A percentile compares a stretch with the other conserved stretches of the same genome.
Evolutionary conservation across 1,284 basidiomycete species (phyloP).

Genomic region (Tylopilus microsporus): DNA sequence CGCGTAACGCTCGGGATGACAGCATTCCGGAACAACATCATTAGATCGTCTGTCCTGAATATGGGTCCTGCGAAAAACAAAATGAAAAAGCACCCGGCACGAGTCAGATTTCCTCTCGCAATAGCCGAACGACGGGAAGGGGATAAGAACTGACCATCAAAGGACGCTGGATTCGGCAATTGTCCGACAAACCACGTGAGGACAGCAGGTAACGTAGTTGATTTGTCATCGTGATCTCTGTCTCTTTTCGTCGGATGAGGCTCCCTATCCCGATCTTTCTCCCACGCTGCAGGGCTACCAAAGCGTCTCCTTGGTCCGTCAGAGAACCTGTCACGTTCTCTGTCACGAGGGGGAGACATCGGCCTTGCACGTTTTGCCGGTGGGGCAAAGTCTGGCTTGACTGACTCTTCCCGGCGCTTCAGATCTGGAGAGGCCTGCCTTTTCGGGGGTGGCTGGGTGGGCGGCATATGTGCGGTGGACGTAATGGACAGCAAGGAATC

Average conservation of each 20-base stretch:
- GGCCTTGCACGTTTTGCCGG: constrained; percentile 52
- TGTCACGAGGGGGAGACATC: constrained; percentile 47
- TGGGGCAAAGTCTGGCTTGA: constrained; percentile 40
- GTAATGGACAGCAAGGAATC: constrained; percentile 47
- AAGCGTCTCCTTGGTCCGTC: constrained; percentile 45
- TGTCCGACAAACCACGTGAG: constrained; percentile 78
- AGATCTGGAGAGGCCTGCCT: constrained; percentile 33
- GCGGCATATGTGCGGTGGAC: constrained; percentile 28
- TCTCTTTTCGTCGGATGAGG: constrained; percentile 38
- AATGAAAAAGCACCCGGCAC: constrained; percentile 6
- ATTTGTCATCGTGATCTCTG: constrained; percentile 50
- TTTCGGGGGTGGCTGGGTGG: constrained; percentile 19
- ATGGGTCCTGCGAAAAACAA: constrained; percentile 60
- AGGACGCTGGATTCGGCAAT: constrained; percentile 64
- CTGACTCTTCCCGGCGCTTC: constrained; percentile 42
- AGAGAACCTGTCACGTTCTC: constrained; percentile 45
- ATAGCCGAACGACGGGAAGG: constrained; percentile 8
- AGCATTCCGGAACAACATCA: constrained; percentile 73
- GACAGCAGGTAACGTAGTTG: constrained; percentile 58
- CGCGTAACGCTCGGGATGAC: constrained; percentile 60
- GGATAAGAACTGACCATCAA: constrained; percentile 66
- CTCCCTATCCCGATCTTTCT: constrained; percentile 45
- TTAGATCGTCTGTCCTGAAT: constrained; percentile 81
- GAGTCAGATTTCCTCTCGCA: constrained; percentile 19
- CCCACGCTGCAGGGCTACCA: constrained; percentile 44